A percentile compares a stretch with the other conserved stretches of the same genome.
Evolutionary conservation across 352 stramenopile genomes (phyloP).

Genomic region (Phytopythium litorale): DNA sequence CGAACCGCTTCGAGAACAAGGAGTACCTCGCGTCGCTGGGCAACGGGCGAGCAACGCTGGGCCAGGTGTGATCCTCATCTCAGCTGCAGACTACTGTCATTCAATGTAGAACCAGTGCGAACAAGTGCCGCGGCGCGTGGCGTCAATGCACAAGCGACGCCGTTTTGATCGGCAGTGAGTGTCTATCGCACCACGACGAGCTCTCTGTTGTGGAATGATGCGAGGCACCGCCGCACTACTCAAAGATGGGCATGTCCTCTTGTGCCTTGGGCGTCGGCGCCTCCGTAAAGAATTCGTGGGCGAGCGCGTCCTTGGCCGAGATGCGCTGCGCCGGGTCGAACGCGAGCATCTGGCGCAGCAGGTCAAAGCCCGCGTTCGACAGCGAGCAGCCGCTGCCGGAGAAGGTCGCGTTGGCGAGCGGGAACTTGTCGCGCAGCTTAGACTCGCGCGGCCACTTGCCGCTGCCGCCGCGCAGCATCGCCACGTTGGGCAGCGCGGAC

Average conservation of each 20-base stretch:
- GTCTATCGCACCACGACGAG: neutral
- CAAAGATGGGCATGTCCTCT: slow-evolving; percentile 81
- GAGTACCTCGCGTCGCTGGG: slow-evolving; percentile 57
- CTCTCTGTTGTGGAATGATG: neutral
- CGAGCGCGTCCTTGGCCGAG: slow-evolving; percentile 70
- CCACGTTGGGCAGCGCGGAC: slow-evolving; percentile 54
- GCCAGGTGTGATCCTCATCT: slow-evolving; percentile 48
- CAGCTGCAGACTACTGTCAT: neutral
- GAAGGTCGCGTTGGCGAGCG: slow-evolving; percentile 46
- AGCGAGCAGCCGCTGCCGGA: slow-evolving; percentile 48
- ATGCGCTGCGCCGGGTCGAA: slow-evolving; percentile 74
- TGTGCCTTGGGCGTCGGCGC: slow-evolving; percentile 55
- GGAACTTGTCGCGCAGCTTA: slow-evolving; percentile 75
- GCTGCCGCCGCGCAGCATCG: slow-evolving; percentile 32
- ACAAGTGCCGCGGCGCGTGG: neutral
- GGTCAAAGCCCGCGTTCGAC: slow-evolving; percentile 72
- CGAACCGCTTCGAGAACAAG: slow-evolving; percentile 56
- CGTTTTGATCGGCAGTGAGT: neutral
- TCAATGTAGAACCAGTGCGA: neutral
- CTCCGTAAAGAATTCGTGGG: slow-evolving; percentile 81
- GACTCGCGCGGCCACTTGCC: slow-evolving; percentile 75
- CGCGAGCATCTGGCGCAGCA: slow-evolving; percentile 60
- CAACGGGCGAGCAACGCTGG: slow-evolving; percentile 33
- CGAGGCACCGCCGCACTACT: neutral
- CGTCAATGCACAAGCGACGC: neutral